phyloP scores from a whole-genome alignment of 768 basidiomycete genomes.

The Dioszegia hungarica region DNA sequence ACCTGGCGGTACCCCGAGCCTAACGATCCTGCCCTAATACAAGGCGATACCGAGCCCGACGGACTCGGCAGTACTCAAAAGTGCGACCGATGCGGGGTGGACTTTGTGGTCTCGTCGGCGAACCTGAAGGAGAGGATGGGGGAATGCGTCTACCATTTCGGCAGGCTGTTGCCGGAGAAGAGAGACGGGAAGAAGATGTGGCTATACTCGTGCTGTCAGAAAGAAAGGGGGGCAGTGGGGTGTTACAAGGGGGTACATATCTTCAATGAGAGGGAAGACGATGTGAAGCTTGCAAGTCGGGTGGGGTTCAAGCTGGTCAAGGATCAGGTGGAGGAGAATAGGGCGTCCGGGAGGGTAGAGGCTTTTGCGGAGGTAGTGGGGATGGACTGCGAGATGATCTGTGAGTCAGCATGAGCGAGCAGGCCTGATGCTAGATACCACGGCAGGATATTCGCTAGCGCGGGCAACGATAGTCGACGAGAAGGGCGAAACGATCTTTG shows the following conservation, averaged over 20 bases:
- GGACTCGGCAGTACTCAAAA: conserved; percentile 57
- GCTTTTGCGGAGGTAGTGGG: conserved; percentile 67
- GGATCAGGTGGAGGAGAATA: conserved; percentile 19
- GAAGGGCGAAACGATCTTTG: conserved; percentile 67
- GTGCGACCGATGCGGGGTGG: conserved; percentile 74
- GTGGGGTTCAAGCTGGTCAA: conserved; percentile 31
- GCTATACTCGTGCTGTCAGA: conserved; percentile 37
- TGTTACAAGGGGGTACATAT: conserved; percentile 62
- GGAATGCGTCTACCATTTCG: conserved; percentile 81
- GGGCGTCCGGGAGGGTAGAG: conserved; percentile 4
- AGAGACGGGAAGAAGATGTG: conserved; percentile 67
- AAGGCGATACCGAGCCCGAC: conserved; percentile 62
- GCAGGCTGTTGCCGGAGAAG: conserved; percentile 60
- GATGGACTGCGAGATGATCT: conserved; percentile 92
- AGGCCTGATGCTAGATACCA: conserved; percentile 59
- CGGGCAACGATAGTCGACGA: conserved; percentile 85
- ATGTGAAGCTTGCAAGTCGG: conserved; percentile 26
- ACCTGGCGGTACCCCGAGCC: conserved; percentile 75
- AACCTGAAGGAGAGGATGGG: conserved; percentile 42
- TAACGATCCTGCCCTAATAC: conserved; percentile 48
- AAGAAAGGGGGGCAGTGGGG: conserved; percentile 35
- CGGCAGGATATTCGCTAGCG: conserved; percentile 84
- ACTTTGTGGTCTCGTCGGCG: conserved; percentile 63
- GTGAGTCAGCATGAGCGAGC: conserved; percentile 24
- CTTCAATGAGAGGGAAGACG: conserved; percentile 67